Evolutionary conservation across 2,329 filamentous ascomycete genomes (phyloP).

Genomic region (Colletotrichum trifolii): DNA sequence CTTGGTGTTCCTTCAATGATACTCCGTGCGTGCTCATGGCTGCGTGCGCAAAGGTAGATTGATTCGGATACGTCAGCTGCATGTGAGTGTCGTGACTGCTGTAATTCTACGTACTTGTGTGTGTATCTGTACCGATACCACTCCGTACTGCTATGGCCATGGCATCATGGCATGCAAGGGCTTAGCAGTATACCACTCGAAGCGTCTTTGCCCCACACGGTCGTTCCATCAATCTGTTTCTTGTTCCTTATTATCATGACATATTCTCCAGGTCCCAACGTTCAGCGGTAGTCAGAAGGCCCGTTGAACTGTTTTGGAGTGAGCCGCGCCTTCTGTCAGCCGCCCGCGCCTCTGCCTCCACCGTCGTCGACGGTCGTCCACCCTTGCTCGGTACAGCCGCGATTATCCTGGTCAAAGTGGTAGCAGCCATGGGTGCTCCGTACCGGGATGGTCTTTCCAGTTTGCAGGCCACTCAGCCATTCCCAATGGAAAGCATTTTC

Average conservation of each 20-base stretch:
- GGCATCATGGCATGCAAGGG: no score
- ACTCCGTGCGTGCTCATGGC: background rate
- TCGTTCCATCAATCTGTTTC: conserved; percentile 29
- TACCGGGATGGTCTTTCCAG: background rate
- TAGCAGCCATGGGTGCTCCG: conserved; percentile 13
- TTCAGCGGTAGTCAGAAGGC: conserved; percentile 28
- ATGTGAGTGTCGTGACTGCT: background rate
- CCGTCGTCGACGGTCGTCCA: conserved; percentile 2
- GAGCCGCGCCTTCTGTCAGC: conserved; percentile 15
- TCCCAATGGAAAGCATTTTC: conserved; percentile 15
- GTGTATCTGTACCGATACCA: background rate
- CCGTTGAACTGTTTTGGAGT: conserved; percentile 24
- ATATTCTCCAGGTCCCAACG: conserved; percentile 16
- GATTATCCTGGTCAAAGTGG: conserved; percentile 14
- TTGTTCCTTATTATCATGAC: conserved; percentile 29
- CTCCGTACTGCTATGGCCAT: no score
- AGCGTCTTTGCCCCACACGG: no score
- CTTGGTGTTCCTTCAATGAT: conserved; percentile 9
- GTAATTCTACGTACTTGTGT: background rate
- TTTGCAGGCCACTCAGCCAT: conserved; percentile 11
- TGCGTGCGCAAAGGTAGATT: background rate
- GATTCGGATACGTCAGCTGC: background rate
- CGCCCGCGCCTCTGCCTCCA: background rate
- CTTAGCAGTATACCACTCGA: no score
- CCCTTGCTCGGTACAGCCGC: conserved; percentile 16